Base-by-base conservation (phyloP, 2,329 filamentous ascomycete genomes). In the Ustulina deusta region DNA sequence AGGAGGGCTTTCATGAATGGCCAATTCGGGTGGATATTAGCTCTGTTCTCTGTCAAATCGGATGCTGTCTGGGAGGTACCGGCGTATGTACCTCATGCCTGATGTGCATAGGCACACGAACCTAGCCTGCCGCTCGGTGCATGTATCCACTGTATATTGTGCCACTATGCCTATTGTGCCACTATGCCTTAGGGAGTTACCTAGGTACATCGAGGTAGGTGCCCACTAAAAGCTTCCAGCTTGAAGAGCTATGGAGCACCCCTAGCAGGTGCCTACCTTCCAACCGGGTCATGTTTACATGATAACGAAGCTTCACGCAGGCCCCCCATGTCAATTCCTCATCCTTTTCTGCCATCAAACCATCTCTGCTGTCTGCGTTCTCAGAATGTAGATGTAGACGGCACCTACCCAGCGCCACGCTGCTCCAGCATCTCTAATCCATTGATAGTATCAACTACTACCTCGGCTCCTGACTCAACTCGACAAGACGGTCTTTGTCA, bases 301-400 rank as follows among this genome's bases (percentile, higher is more conserved):
- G 11, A 62, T 61, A 22, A 32, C n/a, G n/a, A 49, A 63, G 61
- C 61, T 44, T 63, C 52, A 49, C 29, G 17, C n/a, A 38, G 6
- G 20, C 13, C 20, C 13, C 32, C 40, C 27, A n/a, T 56, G 20
- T 34, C 29, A 5, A 38, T 48, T 32, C 29, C 9, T 38, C 22
- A 48, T 44, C 48, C 46, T 57, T 61, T 29, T 11, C 22, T 17
- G 49, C 46, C 32, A 38, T 20, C 3, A 6, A 7, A 51, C n/a
- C 57, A 44, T 44, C 38, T 27, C 25, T 46, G n/a, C 29, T 29
- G 10, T 9, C 25, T 59, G 44, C 6, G n/a, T 34, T 65, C 29
- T 61, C 52, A 67, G 58, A 59, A 71, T 71, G 69, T 71, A 71
- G 69, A 69, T 69, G 42, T 48, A 49, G 63, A 63, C 32, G 56